A percentile compares a stretch with the other conserved stretches of the same genome.
Conservation (phyloP, 306 rosid species). For the Ceratonia siliqua region DNA sequence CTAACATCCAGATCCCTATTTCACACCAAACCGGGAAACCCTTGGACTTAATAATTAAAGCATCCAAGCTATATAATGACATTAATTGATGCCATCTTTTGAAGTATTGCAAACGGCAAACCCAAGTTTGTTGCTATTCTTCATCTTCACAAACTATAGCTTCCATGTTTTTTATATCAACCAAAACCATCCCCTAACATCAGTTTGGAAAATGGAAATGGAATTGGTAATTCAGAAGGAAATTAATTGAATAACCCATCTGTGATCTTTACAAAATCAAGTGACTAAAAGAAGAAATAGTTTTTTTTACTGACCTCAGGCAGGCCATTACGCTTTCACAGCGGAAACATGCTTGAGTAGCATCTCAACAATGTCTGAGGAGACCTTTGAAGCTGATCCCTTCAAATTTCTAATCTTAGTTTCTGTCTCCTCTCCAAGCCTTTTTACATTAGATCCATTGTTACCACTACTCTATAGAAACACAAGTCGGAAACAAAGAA, state of each 20-base stretch:
- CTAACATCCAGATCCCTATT: no score
- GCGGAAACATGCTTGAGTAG: constrained; percentile 59
- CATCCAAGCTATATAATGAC: no score
- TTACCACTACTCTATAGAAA: constrained; percentile 54
- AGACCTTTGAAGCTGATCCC: constrained; percentile 48
- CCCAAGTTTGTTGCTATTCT: background rate
- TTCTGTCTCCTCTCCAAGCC: constrained; percentile 73
- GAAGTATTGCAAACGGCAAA: no score
- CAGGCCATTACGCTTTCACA: constrained; percentile 41
- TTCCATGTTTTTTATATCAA: background rate
- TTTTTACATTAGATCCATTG: constrained; percentile 61
- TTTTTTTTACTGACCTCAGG: constrained; percentile 39
- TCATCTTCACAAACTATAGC: background rate
- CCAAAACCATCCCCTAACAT: background rate
- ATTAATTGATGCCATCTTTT: no score
- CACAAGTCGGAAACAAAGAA: constrained; percentile 31
- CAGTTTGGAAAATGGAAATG: background rate
- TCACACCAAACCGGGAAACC: no score
- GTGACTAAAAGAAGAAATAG: constrained; percentile 25
- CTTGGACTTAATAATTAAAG: no score
- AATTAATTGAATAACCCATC: no score
- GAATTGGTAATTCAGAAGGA: background rate
- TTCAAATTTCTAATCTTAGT: constrained; percentile 51
- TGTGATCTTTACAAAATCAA: background rate
- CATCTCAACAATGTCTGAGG: constrained; percentile 61